phyloP scores from a whole-genome alignment of 768 basidiomycete genomes.

The Gyrodon lividus region DNA sequence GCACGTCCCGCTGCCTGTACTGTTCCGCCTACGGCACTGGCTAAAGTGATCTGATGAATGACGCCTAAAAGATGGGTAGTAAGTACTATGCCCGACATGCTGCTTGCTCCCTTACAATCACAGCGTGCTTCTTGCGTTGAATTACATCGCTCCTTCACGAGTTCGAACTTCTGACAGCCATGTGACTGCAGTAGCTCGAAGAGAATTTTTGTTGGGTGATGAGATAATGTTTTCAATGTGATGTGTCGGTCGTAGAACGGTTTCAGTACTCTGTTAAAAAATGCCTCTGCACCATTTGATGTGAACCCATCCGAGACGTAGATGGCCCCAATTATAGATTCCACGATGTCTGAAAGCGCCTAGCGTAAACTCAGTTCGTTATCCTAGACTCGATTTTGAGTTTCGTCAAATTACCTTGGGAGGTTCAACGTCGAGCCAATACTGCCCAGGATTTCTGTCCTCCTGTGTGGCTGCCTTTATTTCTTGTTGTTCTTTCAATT shows the following conservation, averaged over 20 bases:
- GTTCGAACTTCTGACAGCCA: conserved; percentile 65
- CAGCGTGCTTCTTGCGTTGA: conserved; percentile 40
- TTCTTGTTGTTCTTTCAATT: conserved; percentile 47
- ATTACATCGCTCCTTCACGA: conserved; percentile 49
- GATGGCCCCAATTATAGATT: conserved; percentile 76
- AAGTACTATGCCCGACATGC: conserved; percentile 11
- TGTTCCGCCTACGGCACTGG: conserved; percentile 53
- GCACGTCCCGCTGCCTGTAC: conserved; percentile 54
- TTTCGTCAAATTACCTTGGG: conserved; percentile 58
- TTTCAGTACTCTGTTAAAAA: conserved; percentile 67
- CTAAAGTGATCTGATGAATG: conserved; percentile 63
- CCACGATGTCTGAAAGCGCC: conserved; percentile 78
- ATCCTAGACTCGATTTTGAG: background rate
- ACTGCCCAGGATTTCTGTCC: conserved; percentile 58
- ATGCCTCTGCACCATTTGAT: conserved; percentile 53
- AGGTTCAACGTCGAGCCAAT: conserved; percentile 74
- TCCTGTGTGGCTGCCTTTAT: conserved; percentile 46
- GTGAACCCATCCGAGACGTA: conserved; percentile 76
- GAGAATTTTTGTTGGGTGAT: conserved; percentile 75
- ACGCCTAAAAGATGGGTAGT: conserved; percentile 46
- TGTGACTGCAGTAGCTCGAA: conserved; percentile 72
- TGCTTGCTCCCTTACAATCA: conserved; percentile 43
- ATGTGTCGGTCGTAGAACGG: conserved; percentile 82
- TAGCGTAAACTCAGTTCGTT: conserved; percentile 26
- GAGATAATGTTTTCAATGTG: conserved; percentile 66